These are phyloP conservation scores for Triticum timopheevii DNA, from an alignment of 176 grass and related monocot genomes.

Conservation along the genomic window DNA sequence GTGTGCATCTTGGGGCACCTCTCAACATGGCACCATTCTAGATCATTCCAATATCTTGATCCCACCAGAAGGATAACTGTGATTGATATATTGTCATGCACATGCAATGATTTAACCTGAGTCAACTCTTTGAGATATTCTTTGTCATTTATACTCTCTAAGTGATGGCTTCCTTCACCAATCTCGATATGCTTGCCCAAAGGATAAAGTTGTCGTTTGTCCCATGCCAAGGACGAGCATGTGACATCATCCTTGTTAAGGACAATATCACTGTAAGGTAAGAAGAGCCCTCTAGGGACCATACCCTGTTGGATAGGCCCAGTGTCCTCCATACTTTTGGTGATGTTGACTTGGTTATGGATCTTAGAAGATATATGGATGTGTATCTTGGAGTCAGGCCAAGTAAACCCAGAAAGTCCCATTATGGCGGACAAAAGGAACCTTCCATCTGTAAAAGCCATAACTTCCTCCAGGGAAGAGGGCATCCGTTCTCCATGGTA, in stretches of 20 bases:
- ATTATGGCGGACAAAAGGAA: not conserved
- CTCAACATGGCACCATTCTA: not conserved
- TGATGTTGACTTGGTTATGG: not conserved
- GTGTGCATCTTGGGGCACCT: not conserved
- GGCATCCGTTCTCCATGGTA: not conserved
- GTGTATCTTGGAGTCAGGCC: not conserved
- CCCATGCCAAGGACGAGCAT: not conserved
- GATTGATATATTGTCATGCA: not conserved
- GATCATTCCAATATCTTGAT: fast-evolving
- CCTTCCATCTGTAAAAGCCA: not conserved
- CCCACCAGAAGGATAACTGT: not conserved
- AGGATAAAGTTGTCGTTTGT: not conserved
- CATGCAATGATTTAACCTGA: not conserved
- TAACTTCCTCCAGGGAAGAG: too few relatives aligned
- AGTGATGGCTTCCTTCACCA: too few relatives aligned
- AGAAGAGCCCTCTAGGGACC: not conserved
- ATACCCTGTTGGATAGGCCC: not conserved
- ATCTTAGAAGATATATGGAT: not conserved
- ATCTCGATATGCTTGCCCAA: not conserved
- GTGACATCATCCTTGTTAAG: not conserved
- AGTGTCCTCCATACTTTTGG: not conserved
- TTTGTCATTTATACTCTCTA: too few relatives aligned
- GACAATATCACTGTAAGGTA: not conserved
- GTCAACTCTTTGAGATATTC: not conserved
- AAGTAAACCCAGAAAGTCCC: not conserved